Conservation (phyloP, 2,329 filamentous ascomycete genomes). For the Epichloe typhina region DNA sequence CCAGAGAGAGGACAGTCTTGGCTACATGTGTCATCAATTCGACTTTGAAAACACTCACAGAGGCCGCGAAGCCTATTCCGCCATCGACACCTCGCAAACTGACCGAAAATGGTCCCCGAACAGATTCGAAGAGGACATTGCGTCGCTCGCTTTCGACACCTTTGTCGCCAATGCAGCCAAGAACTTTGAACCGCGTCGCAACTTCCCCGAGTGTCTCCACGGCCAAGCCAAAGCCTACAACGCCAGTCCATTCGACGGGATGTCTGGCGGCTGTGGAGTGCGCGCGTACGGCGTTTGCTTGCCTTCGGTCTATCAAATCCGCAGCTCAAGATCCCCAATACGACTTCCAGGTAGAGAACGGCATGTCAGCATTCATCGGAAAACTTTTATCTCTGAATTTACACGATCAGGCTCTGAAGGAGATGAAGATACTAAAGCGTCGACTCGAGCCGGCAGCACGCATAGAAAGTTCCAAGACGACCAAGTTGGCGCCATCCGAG, state of each 20-base stretch:
- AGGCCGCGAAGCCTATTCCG: slow-evolving; percentile 42
- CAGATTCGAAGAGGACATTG: slow-evolving; percentile 27
- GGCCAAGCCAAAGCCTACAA: slow-evolving; percentile 19
- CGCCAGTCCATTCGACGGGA: slow-evolving; percentile 23
- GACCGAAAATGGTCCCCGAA: slow-evolving; percentile 21
- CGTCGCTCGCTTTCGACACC: slow-evolving; percentile 44
- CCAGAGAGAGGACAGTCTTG: slow-evolving; percentile 47
- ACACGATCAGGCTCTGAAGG: slow-evolving; percentile 55
- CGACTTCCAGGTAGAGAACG: slow-evolving; percentile 56
- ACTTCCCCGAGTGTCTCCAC: slow-evolving; percentile 34
- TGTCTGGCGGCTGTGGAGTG: slow-evolving; percentile 54
- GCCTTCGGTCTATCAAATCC: slow-evolving; percentile 45
- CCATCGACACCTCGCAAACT: slow-evolving; percentile 19
- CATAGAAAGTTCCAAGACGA: slow-evolving; percentile 18
- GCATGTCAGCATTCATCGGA: slow-evolving; percentile 55
- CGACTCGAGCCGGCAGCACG: slow-evolving; percentile 34
- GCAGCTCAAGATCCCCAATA: slow-evolving; percentile 40
- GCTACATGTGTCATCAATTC: slow-evolving; percentile 63
- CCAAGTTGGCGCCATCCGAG: slow-evolving; percentile 17
- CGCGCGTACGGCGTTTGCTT: slow-evolving; percentile 51
- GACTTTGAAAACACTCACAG: slow-evolving; percentile 54
- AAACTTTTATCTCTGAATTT: slow-evolving; percentile 53
- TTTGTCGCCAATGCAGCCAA: slow-evolving; percentile 47
- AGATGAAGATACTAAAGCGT: slow-evolving; percentile 52
- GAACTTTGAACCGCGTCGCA: slow-evolving; percentile 45